Base-by-base conservation (phyloP, 2,329 filamentous ascomycete genomes). In the Juglanconis oblonga region DNA sequence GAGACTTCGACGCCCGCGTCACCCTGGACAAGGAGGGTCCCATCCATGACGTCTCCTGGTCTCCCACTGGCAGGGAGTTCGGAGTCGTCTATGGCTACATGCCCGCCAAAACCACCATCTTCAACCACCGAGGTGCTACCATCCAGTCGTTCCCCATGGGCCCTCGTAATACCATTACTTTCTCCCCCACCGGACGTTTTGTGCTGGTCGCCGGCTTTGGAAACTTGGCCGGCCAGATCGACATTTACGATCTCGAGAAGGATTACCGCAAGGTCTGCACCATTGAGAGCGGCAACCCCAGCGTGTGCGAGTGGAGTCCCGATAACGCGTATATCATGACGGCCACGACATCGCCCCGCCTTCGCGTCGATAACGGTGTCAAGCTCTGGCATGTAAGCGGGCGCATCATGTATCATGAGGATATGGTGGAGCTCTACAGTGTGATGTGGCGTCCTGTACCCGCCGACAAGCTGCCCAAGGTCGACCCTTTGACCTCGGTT, bases 61-160 rank as follows among this genome's bases (percentile, higher is more conserved):
- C 92, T 50, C 93, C 95, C 52, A 98, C 95, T 76, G 96, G 92
- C 68, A 96, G 92, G 79, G 94, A 98, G 76, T 99, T 99, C 71
- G 94, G 92, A 71, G 95, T 99, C 36, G 88, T 97, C 14, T 99
- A 99, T 73, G 95, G 95, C 63, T 98, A 91, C 76, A 98, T 97
- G 92, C 95, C 95, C n/a, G 91, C 95, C 58, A 98, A 98, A 83
- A 95, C 94, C 3, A 97, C 94, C 67, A 95, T 99, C 67, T 99
- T 98, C 85, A 97, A 97, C 75, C 86, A 89, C 69, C 88, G 91
- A 64, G 95, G 91, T 64, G 84, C 92, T 61, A 82, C 89, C 24
- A 89, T 89, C 60, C 91, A 97, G 76, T 91, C 84, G 62, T 97
- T 99, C 77, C 86, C 92, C 55, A 83, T 97, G 56, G 89, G 82